Base-by-base conservation (phyloP, 192 early-diverging fungal genomes). In the Rhizophagus prolifer region DNA sequence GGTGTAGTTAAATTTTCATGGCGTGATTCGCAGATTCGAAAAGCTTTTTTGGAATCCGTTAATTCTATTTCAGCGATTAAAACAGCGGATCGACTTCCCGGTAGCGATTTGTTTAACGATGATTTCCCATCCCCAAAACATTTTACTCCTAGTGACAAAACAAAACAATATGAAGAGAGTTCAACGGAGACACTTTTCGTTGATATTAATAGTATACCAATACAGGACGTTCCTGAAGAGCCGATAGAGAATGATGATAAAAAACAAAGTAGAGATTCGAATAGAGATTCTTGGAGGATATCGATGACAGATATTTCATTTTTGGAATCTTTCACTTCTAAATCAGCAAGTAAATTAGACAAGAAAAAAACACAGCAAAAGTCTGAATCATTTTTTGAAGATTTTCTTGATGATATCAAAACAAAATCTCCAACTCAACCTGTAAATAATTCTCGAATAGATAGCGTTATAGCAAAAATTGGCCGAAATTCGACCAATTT, bases 61-160 rank as follows among this genome's bases (percentile, higher is more conserved):
- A 12, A 30, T 30, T 64, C 62, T 64, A 63, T 31, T 31, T 64
- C 25, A 5, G 10, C 6, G 13, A 64, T 64, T 16, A 64, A 64
- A 12, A 6, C 62, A 19, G 61, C 61, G 13, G 12, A 63, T 28
- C 61, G 28, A 30, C 61, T 64, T 26, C 62, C 62, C 1, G 62
- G 26, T n/a, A 64, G 62, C 23, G 62, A 64, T 30, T 64, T 64
- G 31, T 64, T 64, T 64, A 30, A 30, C 13, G 62, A 64, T 64
- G 23, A 64, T 30, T 28, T 6, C 1, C 4, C 28, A 64, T 26
- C n/a, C 16, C 14, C 62, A 7, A 4, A 5, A 1, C 3, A 54
- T 19, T 16, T 3, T 54, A 54, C 50, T 19, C 19, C 21, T 54
- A 16, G 16, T 54, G 14, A 54, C 5, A 21, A 21, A 4, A 54